phyloP scores from a whole-genome alignment of 352 stramenopile species.

The Thraustochytrium sp. region DNA sequence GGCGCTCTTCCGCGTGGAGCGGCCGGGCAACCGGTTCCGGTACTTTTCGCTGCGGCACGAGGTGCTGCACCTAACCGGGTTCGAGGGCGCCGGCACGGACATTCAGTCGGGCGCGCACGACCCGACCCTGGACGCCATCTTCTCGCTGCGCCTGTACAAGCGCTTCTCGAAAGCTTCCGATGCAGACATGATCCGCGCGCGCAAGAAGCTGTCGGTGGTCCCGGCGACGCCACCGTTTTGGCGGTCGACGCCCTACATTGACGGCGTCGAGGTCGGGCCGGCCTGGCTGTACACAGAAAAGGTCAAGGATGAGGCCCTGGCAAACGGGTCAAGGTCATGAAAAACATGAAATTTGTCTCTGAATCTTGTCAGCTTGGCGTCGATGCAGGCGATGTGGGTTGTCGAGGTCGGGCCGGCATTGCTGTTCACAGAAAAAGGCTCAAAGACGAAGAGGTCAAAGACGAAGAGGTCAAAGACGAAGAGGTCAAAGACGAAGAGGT shows the following conservation, averaged over 20 bases:
- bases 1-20: conserved; percentile 68
- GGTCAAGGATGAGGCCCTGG: neutral
- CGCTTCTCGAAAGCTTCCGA: conserved; percentile 53
- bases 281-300: neutral
- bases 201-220: conserved; percentile 50
- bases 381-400: too few relatives aligned
- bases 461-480: too few relatives aligned
- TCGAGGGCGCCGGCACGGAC: conserved; percentile 46
- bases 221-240: conserved; percentile 41
- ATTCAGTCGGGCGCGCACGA: conserved; percentile 55
- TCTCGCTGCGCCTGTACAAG: conserved; percentile 53
- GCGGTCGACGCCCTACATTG: neutral
- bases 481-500: too few relatives aligned
- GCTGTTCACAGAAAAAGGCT: too few relatives aligned
- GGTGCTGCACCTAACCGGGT: conserved; percentile 51
- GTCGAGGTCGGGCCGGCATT: too few relatives aligned
- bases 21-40: conserved; percentile 47
- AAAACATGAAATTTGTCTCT: too few relatives aligned
- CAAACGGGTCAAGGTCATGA: too few relatives aligned
- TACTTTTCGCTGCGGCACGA: conserved; percentile 54
- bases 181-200: conserved; percentile 49
- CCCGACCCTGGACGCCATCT: conserved; percentile 54
- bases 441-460: too few relatives aligned
- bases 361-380: too few relatives aligned
- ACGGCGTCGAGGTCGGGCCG: neutral